Evolutionary conservation across 257 asterid genomes (phyloP), one percentile per base, ranked within the genome.

Genomic region (Anisodus acutangulus): DNA sequence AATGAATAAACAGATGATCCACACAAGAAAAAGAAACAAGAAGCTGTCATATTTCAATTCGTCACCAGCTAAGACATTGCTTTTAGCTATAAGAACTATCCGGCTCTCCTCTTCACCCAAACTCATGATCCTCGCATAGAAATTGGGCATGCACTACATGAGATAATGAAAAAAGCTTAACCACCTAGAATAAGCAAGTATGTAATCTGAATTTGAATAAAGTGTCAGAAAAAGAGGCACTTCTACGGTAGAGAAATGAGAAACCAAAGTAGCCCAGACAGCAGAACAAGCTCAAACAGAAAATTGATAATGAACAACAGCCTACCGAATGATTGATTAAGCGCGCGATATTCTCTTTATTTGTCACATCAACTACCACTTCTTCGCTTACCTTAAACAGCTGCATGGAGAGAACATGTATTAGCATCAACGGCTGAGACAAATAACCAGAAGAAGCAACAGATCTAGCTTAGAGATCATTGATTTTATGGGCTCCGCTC

Each of bases 241-340:
- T 31, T 78, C 3, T 53, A 53, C 5, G 49, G 64, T 53, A 31
- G 64, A 51, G 43, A 71, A 45, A 78, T 51, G 58, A 26, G 49
- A 78, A 49, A 78, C 64, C 64, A 53, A 78, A 31, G 3, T 11
- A 8, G 60, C 81, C 81, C 49, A 53, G 64, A 53, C 49, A 78
- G 63, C 15, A 78, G 6, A 53, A 78, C 53, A 78, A 78, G 26
- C 66, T 76, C 26, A 74, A 53, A 15, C 64, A 26, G 47, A 31
- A 31, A 47, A 26, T 53, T 76, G 26, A 81, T 19, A 80, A 41
- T 59, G 78, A 72, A 86, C 19, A 76, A 72, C 80, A 81, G 83
- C 90, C 84, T 91, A 97, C 99, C 88, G 99, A 97, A 83, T 97
- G 99, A 85, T 97, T 97, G 87, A 97, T 97, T 88, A 97, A 86